These are phyloP conservation scores for Aspergillus sclerotialis DNA, from an alignment of 2,329 filamentous ascomycete species.

Conservation along the genomic window DNA sequence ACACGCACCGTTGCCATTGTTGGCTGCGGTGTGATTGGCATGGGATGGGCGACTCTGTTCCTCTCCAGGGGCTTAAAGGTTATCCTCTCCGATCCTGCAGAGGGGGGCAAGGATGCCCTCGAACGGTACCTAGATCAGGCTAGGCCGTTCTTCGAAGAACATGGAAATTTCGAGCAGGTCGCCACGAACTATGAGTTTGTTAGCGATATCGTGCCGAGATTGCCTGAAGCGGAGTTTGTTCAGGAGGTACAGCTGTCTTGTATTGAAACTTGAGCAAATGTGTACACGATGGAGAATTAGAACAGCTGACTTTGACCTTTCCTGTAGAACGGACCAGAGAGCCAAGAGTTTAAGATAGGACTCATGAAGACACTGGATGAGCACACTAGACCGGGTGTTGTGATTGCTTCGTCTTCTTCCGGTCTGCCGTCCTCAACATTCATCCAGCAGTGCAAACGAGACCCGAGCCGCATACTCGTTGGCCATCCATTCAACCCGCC, in stretches of 20 bases:
- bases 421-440: slow-evolving; percentile 8
- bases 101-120: slow-evolving; percentile 23
- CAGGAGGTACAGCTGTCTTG: not conserved
- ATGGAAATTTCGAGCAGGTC: not conserved
- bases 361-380: not conserved
- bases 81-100: slow-evolving; percentile 30
- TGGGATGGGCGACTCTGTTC: slow-evolving; percentile 34
- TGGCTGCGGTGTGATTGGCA: slow-evolving; percentile 31
- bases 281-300: not conserved
- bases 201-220: not conserved
- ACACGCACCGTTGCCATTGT: slow-evolving; percentile 14
- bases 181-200: not conserved
- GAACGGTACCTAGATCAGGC: slow-evolving; percentile 9
- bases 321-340: not conserved
- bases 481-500: slow-evolving; percentile 46
- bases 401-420: slow-evolving; percentile 3
- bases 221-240: not conserved
- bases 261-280: too few species aligned
- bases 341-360: not conserved
- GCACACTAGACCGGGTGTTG: not conserved
- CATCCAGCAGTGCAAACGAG: slow-evolving; percentile 4
- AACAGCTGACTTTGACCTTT: not conserved
- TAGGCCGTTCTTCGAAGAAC: slow-evolving; percentile 10
- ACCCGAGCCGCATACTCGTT: slow-evolving; percentile 33
- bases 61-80: slow-evolving; percentile 28